These are phyloP conservation scores for Candida insectorum DNA, from an alignment of 805 yeast species.

Conservation along the genomic window DNA sequence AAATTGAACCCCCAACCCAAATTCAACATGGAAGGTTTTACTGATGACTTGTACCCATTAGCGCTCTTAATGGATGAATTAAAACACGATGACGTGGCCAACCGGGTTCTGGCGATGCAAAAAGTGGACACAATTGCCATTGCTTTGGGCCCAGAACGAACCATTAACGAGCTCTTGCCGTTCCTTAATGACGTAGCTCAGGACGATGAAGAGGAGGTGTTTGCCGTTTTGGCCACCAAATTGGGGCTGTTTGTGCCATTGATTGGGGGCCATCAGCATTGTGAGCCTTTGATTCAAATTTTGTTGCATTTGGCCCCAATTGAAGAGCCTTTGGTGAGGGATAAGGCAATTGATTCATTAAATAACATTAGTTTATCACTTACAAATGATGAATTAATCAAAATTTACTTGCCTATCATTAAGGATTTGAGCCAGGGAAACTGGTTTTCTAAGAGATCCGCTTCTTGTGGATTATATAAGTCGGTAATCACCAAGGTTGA, in stretches of 20 bases:
- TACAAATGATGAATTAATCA: conserved; percentile 58
- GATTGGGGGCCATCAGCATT: conserved; percentile 72
- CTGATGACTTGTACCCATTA: conserved; percentile 81
- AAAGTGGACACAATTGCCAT: conserved; percentile 90
- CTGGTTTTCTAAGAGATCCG: conserved; percentile 93
- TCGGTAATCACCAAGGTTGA: conserved; percentile 61
- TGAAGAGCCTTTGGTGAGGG: conserved; percentile 96
- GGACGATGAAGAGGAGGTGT: conserved; percentile 98
- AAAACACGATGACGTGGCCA: conserved; percentile 92
- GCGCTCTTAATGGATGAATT: conserved; percentile 96
- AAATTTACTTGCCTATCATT: conserved; percentile 71
- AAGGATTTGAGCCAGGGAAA: conserved; percentile 78
- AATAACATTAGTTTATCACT: conserved; percentile 66
- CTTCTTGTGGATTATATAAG: conserved; percentile 85
- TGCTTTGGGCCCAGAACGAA: conserved; percentile 92
- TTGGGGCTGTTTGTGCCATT: conserved; percentile 83
- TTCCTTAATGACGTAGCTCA: conserved; percentile 85
- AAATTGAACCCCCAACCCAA: too few relatives aligned
- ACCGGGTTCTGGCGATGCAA: conserved; percentile 92
- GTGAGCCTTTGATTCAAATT: conserved; percentile 54
- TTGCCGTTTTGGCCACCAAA: conserved; percentile 89
- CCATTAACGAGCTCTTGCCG: conserved; percentile 84
- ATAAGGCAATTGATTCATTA: conserved; percentile 85
- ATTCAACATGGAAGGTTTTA: conserved; percentile 37
- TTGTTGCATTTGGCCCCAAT: conserved; percentile 83